Evolutionary conservation across 31 red algal species (phyloP).

Genomic region (Bonnemaisonia californica): DNA sequence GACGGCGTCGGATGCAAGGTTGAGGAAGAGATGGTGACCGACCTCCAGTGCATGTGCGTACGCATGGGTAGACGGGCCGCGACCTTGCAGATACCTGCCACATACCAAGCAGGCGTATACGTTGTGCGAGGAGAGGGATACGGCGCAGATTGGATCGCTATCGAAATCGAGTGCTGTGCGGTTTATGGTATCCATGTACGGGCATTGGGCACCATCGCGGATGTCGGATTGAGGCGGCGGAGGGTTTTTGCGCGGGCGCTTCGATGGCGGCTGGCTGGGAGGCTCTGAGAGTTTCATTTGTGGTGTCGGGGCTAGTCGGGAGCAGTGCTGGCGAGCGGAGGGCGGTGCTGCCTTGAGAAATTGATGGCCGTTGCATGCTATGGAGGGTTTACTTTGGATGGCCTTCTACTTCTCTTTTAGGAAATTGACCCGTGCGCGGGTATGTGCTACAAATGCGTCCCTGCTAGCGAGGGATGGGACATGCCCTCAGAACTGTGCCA

Average conservation of each 20-base stretch:
- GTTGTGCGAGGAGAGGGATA: slow-evolving; percentile 79
- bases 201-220: neutral
- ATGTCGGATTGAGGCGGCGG: neutral
- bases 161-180: slow-evolving; percentile 82
- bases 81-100: slow-evolving; percentile 80
- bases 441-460: too few species aligned
- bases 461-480: too few species aligned
- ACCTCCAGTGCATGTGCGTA: slow-evolving; percentile 72
- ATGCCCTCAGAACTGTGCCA: too few species aligned
- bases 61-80: slow-evolving; percentile 68
- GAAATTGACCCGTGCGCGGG: too few species aligned
- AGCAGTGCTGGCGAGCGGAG: too few species aligned
- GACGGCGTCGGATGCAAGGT: slow-evolving; percentile 39
- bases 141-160: slow-evolving; percentile 56
- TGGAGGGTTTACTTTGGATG: too few species aligned
- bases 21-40: slow-evolving; percentile 85
- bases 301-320: too few species aligned
- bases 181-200: slow-evolving; percentile 74
- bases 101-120: slow-evolving; percentile 92
- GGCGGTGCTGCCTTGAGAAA: too few species aligned
- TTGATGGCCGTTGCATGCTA: too few species aligned
- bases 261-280: neutral
- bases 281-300: neutral
- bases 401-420: too few species aligned
- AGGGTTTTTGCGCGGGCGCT: neutral